Percentiles rank a stretch among this genome's conserved stretches.
Evolutionary conservation across 164 flowering plant genomes (phyloP).

Genomic region (Vitis labrusca): DNA sequence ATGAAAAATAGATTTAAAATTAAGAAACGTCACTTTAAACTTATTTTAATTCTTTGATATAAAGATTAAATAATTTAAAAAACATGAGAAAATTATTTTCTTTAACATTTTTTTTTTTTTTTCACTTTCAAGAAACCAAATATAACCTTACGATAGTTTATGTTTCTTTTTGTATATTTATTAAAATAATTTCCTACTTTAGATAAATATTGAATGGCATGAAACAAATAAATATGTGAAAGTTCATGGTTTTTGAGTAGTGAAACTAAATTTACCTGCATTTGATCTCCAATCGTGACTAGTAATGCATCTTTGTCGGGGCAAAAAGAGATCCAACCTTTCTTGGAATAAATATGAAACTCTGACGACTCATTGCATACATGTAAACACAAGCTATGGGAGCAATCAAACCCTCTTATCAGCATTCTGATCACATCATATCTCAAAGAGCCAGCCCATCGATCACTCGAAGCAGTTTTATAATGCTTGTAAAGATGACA

Average conservation of each 20-base stretch:
- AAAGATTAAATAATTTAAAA: too few relatives aligned
- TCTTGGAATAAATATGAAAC: constrained; percentile 82
- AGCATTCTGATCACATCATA: constrained; percentile 76
- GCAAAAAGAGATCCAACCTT: constrained; percentile 75
- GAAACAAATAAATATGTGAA: neutral
- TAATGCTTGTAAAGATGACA: constrained; percentile 59
- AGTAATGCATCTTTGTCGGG: constrained; percentile 53
- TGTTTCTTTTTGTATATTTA: too few relatives aligned
- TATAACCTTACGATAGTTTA: too few relatives aligned
- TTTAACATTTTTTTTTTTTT: too few relatives aligned
- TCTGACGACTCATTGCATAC: constrained; percentile 50
- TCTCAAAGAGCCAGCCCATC: constrained; percentile 31
- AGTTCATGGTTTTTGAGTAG: too few relatives aligned
- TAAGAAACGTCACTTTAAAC: too few relatives aligned
- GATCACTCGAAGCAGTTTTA: constrained; percentile 11
- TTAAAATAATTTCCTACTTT: too few relatives aligned
- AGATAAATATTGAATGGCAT: too few relatives aligned
- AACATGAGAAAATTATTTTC: too few relatives aligned
- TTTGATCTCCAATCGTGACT: constrained; percentile 75
- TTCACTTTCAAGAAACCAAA: too few relatives aligned
- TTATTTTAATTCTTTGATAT: too few relatives aligned
- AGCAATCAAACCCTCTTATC: constrained; percentile 62
- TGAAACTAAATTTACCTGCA: constrained; percentile 50
- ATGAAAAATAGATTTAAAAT: too few relatives aligned
- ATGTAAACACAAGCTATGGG: constrained; percentile 69